Conservation (phyloP, 2,329 filamentous ascomycete genomes). For the Talaromyces albobiverticillius region DNA sequence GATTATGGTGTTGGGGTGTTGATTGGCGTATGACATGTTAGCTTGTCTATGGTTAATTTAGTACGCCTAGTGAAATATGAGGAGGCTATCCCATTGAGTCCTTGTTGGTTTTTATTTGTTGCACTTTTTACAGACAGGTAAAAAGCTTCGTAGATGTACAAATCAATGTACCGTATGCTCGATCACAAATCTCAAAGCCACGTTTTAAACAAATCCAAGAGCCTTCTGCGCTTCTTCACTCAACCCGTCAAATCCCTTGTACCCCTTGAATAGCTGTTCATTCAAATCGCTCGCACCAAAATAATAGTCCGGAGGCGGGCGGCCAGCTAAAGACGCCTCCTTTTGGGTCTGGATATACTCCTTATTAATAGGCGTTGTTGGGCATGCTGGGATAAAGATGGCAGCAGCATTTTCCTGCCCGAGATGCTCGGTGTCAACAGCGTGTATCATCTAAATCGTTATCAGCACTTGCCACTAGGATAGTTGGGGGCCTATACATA, state of each 20-base stretch:
- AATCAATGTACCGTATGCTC: too few relatives aligned
- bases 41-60: too few relatives aligned
- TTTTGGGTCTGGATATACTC: slow-evolving; percentile 46
- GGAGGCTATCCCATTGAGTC: too few relatives aligned
- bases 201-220: background rate
- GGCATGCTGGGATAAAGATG: slow-evolving; percentile 35
- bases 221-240: background rate
- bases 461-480: background rate
- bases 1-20: too few relatives aligned
- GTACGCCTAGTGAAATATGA: too few relatives aligned
- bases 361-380: slow-evolving; percentile 30
- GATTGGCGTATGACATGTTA: too few relatives aligned
- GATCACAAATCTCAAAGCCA: too few relatives aligned
- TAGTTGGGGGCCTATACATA: background rate
- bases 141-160: too few relatives aligned
- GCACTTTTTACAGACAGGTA: too few relatives aligned
- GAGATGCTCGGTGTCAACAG: slow-evolving; percentile 37
- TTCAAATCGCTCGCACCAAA: background rate
- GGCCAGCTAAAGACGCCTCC: slow-evolving; percentile 51
- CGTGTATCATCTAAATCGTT: slow-evolving; percentile 29
- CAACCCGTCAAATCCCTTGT: slow-evolving; percentile 2
- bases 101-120: too few relatives aligned
- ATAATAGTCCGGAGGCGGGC: slow-evolving; percentile 40
- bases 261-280: background rate
- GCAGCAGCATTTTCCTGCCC: slow-evolving; percentile 32